Percentiles rank a stretch among this genome's conserved stretches.
Evolutionary conservation across 352 stramenopile species (phyloP).

Genomic region (Hyaloperonospora arabidopsidis): DNA sequence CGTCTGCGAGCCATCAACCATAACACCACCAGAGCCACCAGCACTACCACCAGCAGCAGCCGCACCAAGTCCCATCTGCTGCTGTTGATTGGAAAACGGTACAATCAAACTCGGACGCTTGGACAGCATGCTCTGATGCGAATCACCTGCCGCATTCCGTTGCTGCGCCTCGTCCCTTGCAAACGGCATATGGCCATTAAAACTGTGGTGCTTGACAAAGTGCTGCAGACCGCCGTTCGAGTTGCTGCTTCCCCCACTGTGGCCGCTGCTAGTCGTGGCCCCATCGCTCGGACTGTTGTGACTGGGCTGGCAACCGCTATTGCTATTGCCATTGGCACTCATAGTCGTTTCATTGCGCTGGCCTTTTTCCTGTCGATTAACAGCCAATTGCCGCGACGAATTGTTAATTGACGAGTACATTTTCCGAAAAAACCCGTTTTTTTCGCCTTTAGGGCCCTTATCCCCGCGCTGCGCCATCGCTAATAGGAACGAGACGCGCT

Average conservation of each 20-base stretch:
- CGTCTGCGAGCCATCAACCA: conserved; percentile 25
- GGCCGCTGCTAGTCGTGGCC: conserved; percentile 29
- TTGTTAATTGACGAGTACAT: conserved; percentile 55
- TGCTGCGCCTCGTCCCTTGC: conserved; percentile 25
- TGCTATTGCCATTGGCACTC: conserved; percentile 27
- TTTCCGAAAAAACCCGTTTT: conserved; percentile 57
- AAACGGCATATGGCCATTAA: conserved; percentile 66
- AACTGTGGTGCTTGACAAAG: conserved; percentile 60
- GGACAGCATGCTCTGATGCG: conserved; percentile 48
- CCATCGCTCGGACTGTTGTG: conserved; percentile 27
- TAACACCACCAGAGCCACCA: not conserved
- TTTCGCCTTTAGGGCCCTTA: conserved; percentile 39
- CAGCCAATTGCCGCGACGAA: conserved; percentile 31
- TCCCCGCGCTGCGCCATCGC: conserved; percentile 39
- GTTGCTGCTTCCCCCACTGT: conserved; percentile 13
- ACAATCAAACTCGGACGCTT: conserved; percentile 75
- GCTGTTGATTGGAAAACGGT: conserved; percentile 39
- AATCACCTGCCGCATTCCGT: conserved; percentile 13
- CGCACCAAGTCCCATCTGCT: not conserved
- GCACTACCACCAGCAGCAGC: too few species aligned
- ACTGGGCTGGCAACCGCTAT: conserved; percentile 9
- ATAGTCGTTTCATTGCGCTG: conserved; percentile 29
- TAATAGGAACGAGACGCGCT: conserved; percentile 3
- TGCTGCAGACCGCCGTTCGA: conserved; percentile 16
- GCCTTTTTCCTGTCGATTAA: conserved; percentile 27